phyloP scores from a whole-genome alignment of 805 yeast genomes.

The Saturnispora mendoncae region DNA sequence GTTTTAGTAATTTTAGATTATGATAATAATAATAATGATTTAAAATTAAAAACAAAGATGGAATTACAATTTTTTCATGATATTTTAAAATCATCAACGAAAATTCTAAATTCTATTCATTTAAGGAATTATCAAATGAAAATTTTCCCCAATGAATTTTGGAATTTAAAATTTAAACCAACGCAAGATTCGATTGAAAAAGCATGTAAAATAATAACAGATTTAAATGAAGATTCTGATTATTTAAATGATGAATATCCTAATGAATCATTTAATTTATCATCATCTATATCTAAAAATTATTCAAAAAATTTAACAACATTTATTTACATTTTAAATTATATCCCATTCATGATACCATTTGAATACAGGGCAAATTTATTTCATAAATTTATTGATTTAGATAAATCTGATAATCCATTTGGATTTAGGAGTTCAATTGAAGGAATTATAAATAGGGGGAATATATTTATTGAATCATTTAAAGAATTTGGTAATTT shows the following conservation, averaged over 20 bases:
- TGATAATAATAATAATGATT: not conserved
- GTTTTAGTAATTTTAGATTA: conserved; percentile 9
- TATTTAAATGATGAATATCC: conserved; percentile 10
- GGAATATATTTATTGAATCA: conserved; percentile 66
- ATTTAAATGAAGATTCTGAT: conserved; percentile 10
- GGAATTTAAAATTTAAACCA: conserved; percentile 34
- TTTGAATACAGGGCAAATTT: conserved; percentile 66
- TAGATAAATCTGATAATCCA: conserved; percentile 22
- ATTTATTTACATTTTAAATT: conserved; percentile 46
- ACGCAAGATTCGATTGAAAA: conserved; percentile 18
- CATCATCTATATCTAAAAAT: conserved; percentile 13
- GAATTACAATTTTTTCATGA: conserved; percentile 19
- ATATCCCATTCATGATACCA: conserved; percentile 72
- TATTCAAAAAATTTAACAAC: conserved; percentile 17
- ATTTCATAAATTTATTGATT: conserved; percentile 64
- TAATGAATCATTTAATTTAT: not conserved
- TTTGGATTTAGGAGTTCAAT: conserved; percentile 21
- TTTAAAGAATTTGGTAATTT: conserved; percentile 44
- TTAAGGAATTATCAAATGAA: conserved; percentile 54
- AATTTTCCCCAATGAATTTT: conserved; percentile 42
- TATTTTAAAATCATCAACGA: conserved; percentile 28
- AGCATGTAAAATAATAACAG: conserved; percentile 16
- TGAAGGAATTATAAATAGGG: conserved; percentile 57
- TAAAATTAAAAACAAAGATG: conserved; percentile 6
- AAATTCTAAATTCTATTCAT: conserved; percentile 55